Conservation (phyloP, 202 grass and related monocot species). For the Carex arenaria region DNA sequence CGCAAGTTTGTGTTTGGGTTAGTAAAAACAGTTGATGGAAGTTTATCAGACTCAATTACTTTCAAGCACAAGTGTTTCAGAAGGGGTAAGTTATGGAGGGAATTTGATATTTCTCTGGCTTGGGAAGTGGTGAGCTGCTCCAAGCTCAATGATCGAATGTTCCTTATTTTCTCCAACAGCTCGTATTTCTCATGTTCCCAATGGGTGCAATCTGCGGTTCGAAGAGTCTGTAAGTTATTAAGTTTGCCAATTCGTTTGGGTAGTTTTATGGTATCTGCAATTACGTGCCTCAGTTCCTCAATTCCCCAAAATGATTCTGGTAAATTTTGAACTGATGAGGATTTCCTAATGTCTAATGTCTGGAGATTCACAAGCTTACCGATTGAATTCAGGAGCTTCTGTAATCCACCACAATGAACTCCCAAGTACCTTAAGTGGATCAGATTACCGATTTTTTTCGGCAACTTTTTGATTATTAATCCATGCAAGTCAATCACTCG, state of each 20-base stretch:
- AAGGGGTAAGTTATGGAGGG: not conserved
- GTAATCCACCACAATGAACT: slow-evolving; percentile 30
- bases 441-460: slow-evolving; percentile 42
- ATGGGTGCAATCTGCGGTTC: not conserved
- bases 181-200: not conserved
- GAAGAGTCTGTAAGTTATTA: slow-evolving; percentile 13
- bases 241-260: not conserved
- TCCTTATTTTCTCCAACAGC: slow-evolving; percentile 9
- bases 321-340: slow-evolving; percentile 24
- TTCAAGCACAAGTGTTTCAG: not conserved
- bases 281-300: not conserved
- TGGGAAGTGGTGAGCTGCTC: not conserved
- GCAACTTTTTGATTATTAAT: slow-evolving; percentile 34
- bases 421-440: slow-evolving; percentile 56
- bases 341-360: slow-evolving; percentile 46
- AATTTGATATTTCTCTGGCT: not conserved
- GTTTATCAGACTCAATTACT: not conserved
- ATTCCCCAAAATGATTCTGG: slow-evolving; percentile 3
- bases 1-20: not conserved
- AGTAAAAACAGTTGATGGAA: not conserved
- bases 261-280: not conserved
- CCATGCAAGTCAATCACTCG: slow-evolving; percentile 48
- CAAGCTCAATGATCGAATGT: not conserved
- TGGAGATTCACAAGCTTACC: slow-evolving; percentile 48
- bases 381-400: slow-evolving; percentile 35